phyloP scores from a whole-genome alignment of 352 stramenopile genomes.

The Phytophthora aleatoria region DNA sequence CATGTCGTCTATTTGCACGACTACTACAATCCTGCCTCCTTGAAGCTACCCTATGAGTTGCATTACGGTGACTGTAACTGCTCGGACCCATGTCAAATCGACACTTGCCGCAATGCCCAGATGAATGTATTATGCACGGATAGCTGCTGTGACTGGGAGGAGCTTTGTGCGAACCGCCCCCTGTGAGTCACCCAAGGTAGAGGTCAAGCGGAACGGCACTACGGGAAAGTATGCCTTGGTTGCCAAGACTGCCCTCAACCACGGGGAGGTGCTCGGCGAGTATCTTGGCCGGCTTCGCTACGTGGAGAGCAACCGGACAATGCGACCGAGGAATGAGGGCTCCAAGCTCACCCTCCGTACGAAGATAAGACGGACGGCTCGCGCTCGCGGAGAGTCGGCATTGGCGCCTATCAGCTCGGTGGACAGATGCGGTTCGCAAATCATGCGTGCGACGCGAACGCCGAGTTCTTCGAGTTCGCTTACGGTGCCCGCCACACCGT shows the following conservation, averaged over 20 bases:
- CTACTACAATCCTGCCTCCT: background rate
- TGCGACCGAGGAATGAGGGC: background rate
- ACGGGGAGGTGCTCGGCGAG: background rate
- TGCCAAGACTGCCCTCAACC: background rate
- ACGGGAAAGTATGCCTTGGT: background rate
- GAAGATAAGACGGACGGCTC: background rate
- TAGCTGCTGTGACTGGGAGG: background rate
- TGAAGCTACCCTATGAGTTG: background rate
- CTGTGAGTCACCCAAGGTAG: background rate
- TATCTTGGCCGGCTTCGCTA: conserved; percentile 1
- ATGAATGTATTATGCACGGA: conserved; percentile 6
- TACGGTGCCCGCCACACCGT: background rate
- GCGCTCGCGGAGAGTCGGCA: background rate
- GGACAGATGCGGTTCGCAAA: conserved; percentile 1
- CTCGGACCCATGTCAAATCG: background rate
- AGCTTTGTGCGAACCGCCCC: conserved; percentile 5
- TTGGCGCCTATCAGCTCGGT: background rate
- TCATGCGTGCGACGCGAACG: conserved; percentile 2
- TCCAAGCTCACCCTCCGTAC: background rate
- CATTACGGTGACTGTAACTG: background rate
- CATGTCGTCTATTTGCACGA: background rate
- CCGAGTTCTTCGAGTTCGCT: conserved; percentile 2
- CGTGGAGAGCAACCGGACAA: background rate
- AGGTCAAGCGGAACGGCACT: background rate
- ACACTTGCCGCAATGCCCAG: background rate